Evolutionary conservation across 768 basidiomycete genomes (phyloP), one percentile per base, ranked within the genome.

Genomic region (Lentinula boryana): DNA sequence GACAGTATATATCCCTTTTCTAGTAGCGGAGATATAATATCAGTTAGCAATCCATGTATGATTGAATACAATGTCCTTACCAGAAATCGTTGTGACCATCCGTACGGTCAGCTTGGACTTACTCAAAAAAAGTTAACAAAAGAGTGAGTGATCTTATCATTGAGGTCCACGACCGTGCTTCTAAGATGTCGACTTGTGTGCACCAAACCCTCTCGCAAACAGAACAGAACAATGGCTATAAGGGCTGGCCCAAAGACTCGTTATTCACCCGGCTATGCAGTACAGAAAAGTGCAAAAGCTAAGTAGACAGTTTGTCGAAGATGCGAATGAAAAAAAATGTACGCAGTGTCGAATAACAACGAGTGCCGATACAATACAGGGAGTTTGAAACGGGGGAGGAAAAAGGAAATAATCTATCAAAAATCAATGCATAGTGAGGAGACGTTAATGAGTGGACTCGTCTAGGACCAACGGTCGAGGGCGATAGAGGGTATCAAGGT

Each of bases 181-280:
- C 27, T 27, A 3, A 27, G 4, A 27, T 27, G 27, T 27, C 27
- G 27, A 27, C 27, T 27, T 27, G 27, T 27, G 3, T 3, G 3
- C 27, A 27, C 27, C 27, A 27, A 27, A 27, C 27, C 3, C 27
- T 27, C 27, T 27, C 27, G 27, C 27, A 27, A 27, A 27, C 27
- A 27, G 27, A 16, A 7, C 31, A 31, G 13, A 5, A 35, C 4
- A 32, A 12, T 32, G 32, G 32, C 16, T 18, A 18, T 48, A 41
- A 48, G 44, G 57, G 57, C 43, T 46, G 57, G 57, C 43, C 57
- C 41, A 23, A 48, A 16, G 43, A 33, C 46, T 48, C 32, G 44
- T 58, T 49, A 58, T 58, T 58, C 57, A 58, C 57, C 46, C 21
- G 46, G 21, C 44, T 31, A 50, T 36, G 57, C 46, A 58, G 33